Evolutionary conservation across 2,329 filamentous ascomycete species (phyloP), one percentile per base, ranked within the genome.

Genomic region (Leptographium wingfieldii): DNA sequence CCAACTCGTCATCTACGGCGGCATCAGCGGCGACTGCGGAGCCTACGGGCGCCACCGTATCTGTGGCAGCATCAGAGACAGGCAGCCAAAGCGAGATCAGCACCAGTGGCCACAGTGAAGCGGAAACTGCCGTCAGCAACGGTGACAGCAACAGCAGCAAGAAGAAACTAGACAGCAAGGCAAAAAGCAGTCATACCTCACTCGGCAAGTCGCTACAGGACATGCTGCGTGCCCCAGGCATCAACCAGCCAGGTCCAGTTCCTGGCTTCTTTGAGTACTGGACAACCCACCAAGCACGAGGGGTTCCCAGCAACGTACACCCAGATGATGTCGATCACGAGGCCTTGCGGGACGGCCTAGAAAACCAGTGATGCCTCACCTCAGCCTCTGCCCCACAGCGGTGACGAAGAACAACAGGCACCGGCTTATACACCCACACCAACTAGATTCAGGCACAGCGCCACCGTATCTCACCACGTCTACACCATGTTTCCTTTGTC

Each of bases 221-320:
- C 16, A 49, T 55, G 5, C 75, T 74, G 52, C 77, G 88, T 52
- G 73, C 80, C 5, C 81, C 87, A 1, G 89, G 89, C 0, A 90
- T 94, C 68, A 94, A 94, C 67, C 89, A 92, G 68, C 79, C 82
- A 1, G 89, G 89, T 0, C 78, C 83, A 0, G 86, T 94, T 52
- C 82, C 87, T 0, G 88, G 89, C 0, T 87, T 92, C 64, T 77
- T 82, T 31, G 76, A 81, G 59, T 82, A 80, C 65, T 76, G 77
- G 71, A 73, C 75, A 2, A 72, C 75, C 1, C 74, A 72, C 67
- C 80, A 73, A 71, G 81, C 71, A 67, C 80, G 73, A 70, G 76
- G 70, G 43, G 74, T 81, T 1, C 79, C 82, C 2, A 76, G 78
- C 43, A 79, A 79, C 61, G 80, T 88, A 12, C 78, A 80, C 19